Conservation (phyloP, 192 early-diverging fungal species). For the Coemansia sp. region DNA sequence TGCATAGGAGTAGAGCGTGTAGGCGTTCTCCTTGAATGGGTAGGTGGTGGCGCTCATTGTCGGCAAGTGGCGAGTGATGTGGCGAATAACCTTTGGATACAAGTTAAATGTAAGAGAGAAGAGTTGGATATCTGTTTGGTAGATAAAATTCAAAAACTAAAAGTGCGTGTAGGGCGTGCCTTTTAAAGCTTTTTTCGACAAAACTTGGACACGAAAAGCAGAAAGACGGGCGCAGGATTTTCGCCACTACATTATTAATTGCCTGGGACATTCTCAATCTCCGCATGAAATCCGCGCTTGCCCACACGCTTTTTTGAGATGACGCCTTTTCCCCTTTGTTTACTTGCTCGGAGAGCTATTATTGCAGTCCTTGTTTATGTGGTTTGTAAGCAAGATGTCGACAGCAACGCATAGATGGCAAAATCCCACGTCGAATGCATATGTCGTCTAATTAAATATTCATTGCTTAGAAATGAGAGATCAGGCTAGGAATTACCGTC, state of each 20-base stretch:
- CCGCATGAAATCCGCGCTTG: not conserved
- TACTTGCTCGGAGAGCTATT: not conserved
- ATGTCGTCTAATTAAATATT: too few species aligned
- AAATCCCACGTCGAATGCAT: not conserved
- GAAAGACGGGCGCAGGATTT: not conserved
- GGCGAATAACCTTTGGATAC: not conserved
- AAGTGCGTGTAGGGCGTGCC: too few species aligned
- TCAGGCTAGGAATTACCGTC: not conserved
- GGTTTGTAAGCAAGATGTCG: constrained; percentile 2
- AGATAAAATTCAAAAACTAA: too few species aligned
- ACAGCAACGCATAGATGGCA: not conserved
- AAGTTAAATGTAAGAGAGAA: not conserved
- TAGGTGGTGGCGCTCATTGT: constrained; percentile 17
- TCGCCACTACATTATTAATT: not conserved
- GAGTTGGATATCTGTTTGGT: not conserved
- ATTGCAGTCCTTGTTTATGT: not conserved
- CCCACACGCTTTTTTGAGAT: not conserved
- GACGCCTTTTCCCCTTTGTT: not conserved
- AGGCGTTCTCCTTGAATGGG: constrained; percentile 36
- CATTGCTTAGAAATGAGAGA: too few species aligned
- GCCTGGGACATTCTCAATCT: not conserved
- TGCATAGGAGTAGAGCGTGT: constrained; percentile 60
- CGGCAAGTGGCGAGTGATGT: not conserved
- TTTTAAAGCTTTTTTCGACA: not conserved
- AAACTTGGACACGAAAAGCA: not conserved